Conservation (phyloP, 495 filamentous ascomycete species). For the Penicillium cataractarum region DNA sequence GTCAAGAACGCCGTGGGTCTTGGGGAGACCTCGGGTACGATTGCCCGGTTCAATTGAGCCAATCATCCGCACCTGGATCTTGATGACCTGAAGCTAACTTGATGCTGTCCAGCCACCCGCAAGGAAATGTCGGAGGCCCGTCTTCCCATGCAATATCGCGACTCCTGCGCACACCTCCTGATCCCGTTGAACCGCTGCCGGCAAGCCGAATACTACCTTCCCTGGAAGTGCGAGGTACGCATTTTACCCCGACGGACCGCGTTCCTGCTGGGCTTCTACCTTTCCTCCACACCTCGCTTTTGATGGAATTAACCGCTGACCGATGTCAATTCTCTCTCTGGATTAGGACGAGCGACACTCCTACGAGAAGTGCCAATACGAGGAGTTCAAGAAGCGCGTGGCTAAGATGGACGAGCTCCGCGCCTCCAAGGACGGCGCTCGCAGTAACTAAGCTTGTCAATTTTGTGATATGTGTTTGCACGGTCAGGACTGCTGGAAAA, state of each 20-base stretch:
- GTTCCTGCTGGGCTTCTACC: neutral
- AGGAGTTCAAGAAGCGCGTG: constrained; percentile 97
- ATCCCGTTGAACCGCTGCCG: constrained; percentile 97
- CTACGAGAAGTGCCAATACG: constrained; percentile 99
- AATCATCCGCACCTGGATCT: constrained; percentile 14
- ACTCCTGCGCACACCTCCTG: constrained; percentile 90
- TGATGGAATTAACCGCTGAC: neutral
- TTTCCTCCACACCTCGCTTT: neutral
- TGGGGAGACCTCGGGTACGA: constrained; percentile 48
- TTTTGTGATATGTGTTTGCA: constrained; percentile 19
- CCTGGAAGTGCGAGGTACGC: constrained; percentile 96
- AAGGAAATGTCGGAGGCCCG: constrained; percentile 91
- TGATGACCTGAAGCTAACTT: constrained; percentile 29
- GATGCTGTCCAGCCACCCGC: constrained; percentile 63
- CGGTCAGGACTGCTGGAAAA: constrained; percentile 30
- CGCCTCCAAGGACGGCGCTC: constrained; percentile 78
- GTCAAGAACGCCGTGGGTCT: constrained; percentile 59
- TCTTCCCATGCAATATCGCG: constrained; percentile 87
- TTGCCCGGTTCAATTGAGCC: constrained; percentile 27
- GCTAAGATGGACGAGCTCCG: constrained; percentile 97
- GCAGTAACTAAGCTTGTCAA: constrained; percentile 74
- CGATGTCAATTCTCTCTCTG: neutral
- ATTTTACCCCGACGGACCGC: neutral
- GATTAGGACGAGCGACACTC: constrained; percentile 86
- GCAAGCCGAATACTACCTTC: constrained; percentile 86